These are phyloP conservation scores for Candida montana DNA, from an alignment of 805 yeast species.

Conservation along the genomic window DNA sequence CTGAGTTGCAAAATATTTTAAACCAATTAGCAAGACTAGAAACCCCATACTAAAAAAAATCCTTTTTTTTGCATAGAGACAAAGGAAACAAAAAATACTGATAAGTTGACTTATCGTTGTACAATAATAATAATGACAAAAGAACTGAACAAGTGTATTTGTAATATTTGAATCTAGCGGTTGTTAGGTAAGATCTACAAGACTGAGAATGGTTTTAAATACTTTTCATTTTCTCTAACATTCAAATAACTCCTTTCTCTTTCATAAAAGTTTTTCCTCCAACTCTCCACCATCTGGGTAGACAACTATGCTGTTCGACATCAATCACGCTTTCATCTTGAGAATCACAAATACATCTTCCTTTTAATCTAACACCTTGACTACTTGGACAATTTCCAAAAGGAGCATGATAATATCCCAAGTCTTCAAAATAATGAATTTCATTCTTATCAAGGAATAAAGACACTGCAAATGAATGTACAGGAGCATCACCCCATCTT, in stretches of 20 bases:
- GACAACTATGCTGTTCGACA: slow-evolving; percentile 49
- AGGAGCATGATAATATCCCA: slow-evolving; percentile 76
- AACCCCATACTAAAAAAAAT: slow-evolving; percentile 32
- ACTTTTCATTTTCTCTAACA: too few relatives aligned
- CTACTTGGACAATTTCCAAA: slow-evolving; percentile 59
- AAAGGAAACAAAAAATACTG: neutral
- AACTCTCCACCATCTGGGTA: slow-evolving; percentile 75
- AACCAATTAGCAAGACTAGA: slow-evolving; percentile 77
- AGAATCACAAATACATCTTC: slow-evolving; percentile 60
- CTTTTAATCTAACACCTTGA: slow-evolving; percentile 40
- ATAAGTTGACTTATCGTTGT: neutral
- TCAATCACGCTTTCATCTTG: slow-evolving; percentile 38
- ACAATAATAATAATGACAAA: slow-evolving; percentile 1
- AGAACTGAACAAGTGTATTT: too few relatives aligned
- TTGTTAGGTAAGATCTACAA: too few relatives aligned
- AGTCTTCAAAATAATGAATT: slow-evolving; percentile 72
- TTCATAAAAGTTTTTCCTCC: slow-evolving; percentile 53
- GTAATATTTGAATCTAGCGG: too few relatives aligned
- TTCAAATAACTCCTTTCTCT: slow-evolving; percentile 24
- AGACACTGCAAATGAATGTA: slow-evolving; percentile 68
- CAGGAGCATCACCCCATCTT: slow-evolving; percentile 96
- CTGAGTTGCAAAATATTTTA: slow-evolving; percentile 79
- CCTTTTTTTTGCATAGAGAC: neutral
- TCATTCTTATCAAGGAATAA: slow-evolving; percentile 53
- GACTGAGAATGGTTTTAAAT: too few relatives aligned